Evolutionary conservation across 495 filamentous ascomycete genomes (phyloP).

Genomic region (Penicillium longicatenatum): DNA sequence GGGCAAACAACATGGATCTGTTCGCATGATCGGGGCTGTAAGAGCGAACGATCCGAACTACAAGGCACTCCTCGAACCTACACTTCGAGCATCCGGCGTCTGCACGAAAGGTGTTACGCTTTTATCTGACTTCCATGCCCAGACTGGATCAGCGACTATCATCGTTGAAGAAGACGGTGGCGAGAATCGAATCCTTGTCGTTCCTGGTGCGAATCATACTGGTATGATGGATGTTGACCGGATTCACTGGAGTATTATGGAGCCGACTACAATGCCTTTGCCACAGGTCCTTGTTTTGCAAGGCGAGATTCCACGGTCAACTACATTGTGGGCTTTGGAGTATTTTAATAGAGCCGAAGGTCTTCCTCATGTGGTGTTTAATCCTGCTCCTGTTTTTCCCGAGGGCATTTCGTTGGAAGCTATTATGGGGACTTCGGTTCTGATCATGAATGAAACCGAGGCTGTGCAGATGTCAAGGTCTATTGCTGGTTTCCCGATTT

Average conservation of each 20-base stretch:
- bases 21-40: constrained; percentile 32
- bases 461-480: constrained; percentile 59
- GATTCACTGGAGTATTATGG: neutral
- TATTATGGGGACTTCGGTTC: constrained; percentile 61
- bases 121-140: constrained; percentile 15
- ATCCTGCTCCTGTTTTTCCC: constrained; percentile 70
- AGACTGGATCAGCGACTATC: constrained; percentile 30
- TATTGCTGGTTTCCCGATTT: constrained; percentile 21
- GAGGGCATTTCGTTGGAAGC: constrained; percentile 49
- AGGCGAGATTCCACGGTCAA: constrained; percentile 71
- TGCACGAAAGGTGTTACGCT: constrained; percentile 20
- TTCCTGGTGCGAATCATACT: constrained; percentile 68
- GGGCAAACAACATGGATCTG: constrained; percentile 22
- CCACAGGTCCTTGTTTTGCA: constrained; percentile 71
- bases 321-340: constrained; percentile 62
- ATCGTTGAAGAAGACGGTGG: constrained; percentile 41
- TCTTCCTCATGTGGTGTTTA: constrained; percentile 37
- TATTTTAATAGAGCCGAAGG: constrained; percentile 43
- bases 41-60: constrained; percentile 28
- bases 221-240: constrained; percentile 24
- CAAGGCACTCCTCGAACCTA: constrained; percentile 21
- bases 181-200: constrained; percentile 79
- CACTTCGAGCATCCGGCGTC: constrained; percentile 23
- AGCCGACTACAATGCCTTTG: constrained; percentile 13
- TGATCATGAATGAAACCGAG: constrained; percentile 85